Evolutionary conservation across 257 asterid species (phyloP), one percentile per base, ranked within the genome.

Genomic region (Plantago major): DNA sequence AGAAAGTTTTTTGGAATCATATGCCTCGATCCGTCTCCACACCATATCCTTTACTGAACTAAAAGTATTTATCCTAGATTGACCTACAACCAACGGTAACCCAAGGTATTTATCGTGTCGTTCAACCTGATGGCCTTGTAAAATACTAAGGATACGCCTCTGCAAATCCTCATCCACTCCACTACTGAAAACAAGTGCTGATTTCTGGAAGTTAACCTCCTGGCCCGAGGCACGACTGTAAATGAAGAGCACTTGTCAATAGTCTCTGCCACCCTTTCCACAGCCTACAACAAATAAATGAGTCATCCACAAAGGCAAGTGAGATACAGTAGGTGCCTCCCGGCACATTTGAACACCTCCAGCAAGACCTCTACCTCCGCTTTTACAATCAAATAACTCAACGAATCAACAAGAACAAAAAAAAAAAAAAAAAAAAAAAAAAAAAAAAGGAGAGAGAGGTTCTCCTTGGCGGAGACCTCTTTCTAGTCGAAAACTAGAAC

Each of bases 401-500:
- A n/a, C n/a, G n/a, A n/a, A n/a, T n/a, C n/a, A n/a, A n/a, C n/a
- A n/a, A n/a, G n/a, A n/a, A n/a, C n/a, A n/a, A n/a, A n/a, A n/a
- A n/a, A n/a, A n/a, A n/a, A n/a, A n/a, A n/a, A n/a, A n/a, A n/a
- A 13, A 3, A 42, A 40, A 16, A 3, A 58, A 58, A 17, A 58
- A 58, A 0, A 40, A 6, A 16, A 15, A 58, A 1, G 63, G 63
- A 3, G 50, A 58, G 2, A 58, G 46, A 15, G 63, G 63, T 10
- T 58, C 63, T 3, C 63, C 63, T n/a, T 57, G 62, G 3, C 62
- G 19, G 7, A 57, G 0, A 0, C 62, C 62, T 7, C 62, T 37
- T 14, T 57, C 46, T 2, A 46, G 62, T 6, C 1, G n/a, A 14
- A 38, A 13, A 3, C 1, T 0, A 38, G 22, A 9, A n/a, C 6